A percentile compares a stretch with the other conserved stretches of the same genome.
phyloP scores from a whole-genome alignment of 1,139 yeast species.

The Candida glucosophila region DNA sequence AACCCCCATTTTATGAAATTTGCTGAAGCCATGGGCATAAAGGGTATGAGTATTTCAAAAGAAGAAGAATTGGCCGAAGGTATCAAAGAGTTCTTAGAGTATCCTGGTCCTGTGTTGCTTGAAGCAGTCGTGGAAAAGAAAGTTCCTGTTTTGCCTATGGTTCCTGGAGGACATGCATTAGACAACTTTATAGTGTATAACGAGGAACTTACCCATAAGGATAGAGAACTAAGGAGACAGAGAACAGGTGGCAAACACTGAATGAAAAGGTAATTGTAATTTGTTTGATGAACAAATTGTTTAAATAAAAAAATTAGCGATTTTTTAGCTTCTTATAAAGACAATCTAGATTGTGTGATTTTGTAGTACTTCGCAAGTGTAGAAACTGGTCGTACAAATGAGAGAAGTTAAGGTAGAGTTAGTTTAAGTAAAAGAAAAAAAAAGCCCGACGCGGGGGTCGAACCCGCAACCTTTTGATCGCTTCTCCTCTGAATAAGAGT shows the following conservation, averaged over 20 bases:
- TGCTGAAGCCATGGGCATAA: constrained; percentile 89
- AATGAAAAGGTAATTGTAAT: constrained; percentile 1
- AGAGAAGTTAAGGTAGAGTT: too few species aligned
- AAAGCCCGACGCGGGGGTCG: constrained; percentile 27
- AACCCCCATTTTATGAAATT: constrained; percentile 90
- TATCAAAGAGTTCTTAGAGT: constrained; percentile 65
- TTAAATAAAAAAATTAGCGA: background rate
- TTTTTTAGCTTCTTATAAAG: background rate
- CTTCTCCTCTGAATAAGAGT: constrained; percentile 7
- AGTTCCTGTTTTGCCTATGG: constrained; percentile 98
- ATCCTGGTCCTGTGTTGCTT: constrained; percentile 75
- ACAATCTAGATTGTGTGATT: background rate
- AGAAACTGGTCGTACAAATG: too few species aligned
- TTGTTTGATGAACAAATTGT: background rate
- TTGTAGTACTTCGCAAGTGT: too few species aligned
- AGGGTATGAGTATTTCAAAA: constrained; percentile 64
- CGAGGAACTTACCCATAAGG: constrained; percentile 68
- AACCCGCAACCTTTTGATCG: constrained; percentile 28
- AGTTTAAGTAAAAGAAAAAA: constrained; percentile 1
- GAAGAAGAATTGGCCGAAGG: constrained; percentile 56
- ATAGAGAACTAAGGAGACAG: constrained; percentile 52
- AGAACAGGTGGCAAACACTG: constrained; percentile 52
- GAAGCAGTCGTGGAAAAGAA: constrained; percentile 92
- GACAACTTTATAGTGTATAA: constrained; percentile 88
- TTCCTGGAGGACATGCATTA: constrained; percentile 90